Evolutionary conservation across 345 rosid genomes (phyloP).

Genomic region (Angophora floribunda): DNA sequence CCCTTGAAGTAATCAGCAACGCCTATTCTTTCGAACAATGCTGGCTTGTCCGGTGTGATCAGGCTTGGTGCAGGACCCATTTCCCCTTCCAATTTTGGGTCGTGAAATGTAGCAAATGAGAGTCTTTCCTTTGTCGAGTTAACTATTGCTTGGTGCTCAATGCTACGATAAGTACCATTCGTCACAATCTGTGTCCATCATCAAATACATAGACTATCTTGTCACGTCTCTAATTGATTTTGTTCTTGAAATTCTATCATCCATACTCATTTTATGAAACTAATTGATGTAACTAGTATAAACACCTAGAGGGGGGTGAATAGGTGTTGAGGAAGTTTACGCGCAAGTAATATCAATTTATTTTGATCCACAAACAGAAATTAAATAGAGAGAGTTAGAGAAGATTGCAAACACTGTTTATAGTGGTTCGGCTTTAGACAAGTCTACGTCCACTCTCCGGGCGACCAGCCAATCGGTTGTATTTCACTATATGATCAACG

Average conservation of each 20-base stretch:
- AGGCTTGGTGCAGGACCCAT: not conserved
- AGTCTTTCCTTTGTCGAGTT: not conserved
- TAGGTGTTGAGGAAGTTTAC: no score
- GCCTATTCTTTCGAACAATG: not conserved
- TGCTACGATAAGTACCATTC: not conserved
- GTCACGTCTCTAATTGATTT: not conserved
- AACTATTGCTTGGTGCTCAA: not conserved
- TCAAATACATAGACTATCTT: not conserved
- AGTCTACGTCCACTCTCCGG: no score
- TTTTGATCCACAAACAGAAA: no score
- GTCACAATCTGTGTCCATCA: not conserved
- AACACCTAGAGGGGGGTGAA: no score
- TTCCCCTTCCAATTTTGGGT: not conserved
- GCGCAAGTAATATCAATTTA: no score
- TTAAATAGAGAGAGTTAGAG: no score
- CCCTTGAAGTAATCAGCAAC: not conserved
- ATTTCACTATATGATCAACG: no score
- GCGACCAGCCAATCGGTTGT: no score
- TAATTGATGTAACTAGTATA: no score
- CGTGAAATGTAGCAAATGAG: not conserved
- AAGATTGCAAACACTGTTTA: no score
- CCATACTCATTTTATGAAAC: not conserved
- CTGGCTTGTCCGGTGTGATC: not conserved
- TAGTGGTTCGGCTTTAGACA: no score
- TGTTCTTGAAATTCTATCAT: not conserved